These are phyloP conservation scores for Penicillium cinerascens DNA, from an alignment of 495 filamentous ascomycete species.

Conservation along the genomic window DNA sequence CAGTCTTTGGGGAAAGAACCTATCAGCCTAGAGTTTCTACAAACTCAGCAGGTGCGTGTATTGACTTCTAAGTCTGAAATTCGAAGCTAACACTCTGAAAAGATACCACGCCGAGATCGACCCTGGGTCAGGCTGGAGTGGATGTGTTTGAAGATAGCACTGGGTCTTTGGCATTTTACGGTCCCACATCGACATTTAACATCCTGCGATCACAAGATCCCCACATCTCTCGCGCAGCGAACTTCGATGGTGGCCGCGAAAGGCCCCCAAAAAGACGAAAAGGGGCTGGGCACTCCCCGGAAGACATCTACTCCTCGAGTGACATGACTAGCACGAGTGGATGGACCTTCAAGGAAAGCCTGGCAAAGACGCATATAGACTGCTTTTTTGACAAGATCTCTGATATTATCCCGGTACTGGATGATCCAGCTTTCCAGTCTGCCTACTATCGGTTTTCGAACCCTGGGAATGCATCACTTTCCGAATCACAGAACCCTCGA, in stretches of 20 bases:
- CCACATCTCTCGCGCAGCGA: too few relatives aligned
- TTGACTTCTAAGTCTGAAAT: too few relatives aligned
- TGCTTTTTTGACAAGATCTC: neutral
- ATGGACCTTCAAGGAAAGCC: neutral
- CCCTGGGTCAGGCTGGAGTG: too few relatives aligned
- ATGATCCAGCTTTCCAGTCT: neutral
- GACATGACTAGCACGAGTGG: too few relatives aligned
- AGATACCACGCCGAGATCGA: too few relatives aligned
- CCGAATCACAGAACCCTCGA: neutral
- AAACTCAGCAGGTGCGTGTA: neutral
- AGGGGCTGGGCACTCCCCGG: too few relatives aligned
- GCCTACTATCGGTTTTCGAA: neutral
- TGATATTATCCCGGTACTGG: neutral
- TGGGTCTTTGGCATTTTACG: neutral
- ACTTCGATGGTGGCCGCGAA: too few relatives aligned
- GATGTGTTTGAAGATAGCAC: too few relatives aligned
- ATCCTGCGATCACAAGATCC: neutral
- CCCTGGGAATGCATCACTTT: too few relatives aligned
- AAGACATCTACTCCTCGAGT: too few relatives aligned
- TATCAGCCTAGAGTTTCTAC: neutral
- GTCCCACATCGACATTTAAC: constrained; percentile 3
- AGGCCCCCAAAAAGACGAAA: too few relatives aligned
- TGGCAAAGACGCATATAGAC: neutral
- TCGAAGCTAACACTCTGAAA: too few relatives aligned
- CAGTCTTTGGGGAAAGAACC: constrained; percentile 12